Percentiles rank a stretch among this genome's conserved stretches.
phyloP scores from a whole-genome alignment of 164 flowering plant species.

The Dillenia turbinata region DNA sequence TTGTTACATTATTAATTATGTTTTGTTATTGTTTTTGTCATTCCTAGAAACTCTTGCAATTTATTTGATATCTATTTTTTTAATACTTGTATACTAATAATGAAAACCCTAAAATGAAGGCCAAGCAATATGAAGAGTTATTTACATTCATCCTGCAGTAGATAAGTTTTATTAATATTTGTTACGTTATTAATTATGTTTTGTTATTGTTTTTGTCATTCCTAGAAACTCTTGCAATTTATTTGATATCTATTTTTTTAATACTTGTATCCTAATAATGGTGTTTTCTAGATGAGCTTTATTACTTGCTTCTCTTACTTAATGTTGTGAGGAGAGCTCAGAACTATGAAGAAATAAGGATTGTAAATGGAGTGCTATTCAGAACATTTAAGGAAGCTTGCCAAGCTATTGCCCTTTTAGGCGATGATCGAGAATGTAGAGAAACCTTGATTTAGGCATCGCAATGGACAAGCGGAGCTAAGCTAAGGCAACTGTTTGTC shows the following conservation, averaged over 20 bases:
- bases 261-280: no score
- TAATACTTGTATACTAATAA: no score
- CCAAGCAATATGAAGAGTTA: neutral
- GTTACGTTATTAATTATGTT: no score
- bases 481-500: neutral
- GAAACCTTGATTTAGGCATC: neutral
- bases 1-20: no score
- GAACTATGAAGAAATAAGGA: conserved; percentile 3
- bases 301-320: conserved; percentile 4
- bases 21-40: no score
- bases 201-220: no score
- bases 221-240: no score
- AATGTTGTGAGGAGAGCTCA: neutral
- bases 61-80: no score
- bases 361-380: neutral
- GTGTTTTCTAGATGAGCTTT: neutral
- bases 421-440: conserved; percentile 9
- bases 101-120: neutral
- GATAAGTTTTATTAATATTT: no score
- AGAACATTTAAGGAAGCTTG: conserved; percentile 7
- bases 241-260: no score
- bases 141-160: neutral
- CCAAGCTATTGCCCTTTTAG: conserved; percentile 4
- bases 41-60: no score
- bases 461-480: neutral